These are phyloP conservation scores for Penicillium hordei DNA, from an alignment of 2,329 filamentous ascomycete genomes.

Conservation along the genomic window DNA sequence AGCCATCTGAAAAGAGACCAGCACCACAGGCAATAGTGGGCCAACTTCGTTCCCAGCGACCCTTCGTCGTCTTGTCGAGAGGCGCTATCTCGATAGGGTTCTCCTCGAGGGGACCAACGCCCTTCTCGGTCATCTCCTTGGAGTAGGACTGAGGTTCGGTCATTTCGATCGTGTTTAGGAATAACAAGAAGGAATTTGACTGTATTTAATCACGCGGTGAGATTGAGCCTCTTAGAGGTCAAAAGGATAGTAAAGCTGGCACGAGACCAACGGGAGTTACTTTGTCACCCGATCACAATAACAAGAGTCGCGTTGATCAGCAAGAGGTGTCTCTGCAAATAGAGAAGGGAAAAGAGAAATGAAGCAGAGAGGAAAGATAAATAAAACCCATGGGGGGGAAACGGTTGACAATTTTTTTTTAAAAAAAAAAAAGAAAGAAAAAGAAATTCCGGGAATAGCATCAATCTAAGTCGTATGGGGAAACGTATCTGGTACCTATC, in stretches of 20 bases:
- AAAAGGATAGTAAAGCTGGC: neutral
- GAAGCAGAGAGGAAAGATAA: neutral
- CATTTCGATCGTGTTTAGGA: constrained; percentile 9
- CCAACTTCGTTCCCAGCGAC: constrained; percentile 58
- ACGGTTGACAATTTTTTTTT: no score
- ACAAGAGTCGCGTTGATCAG: neutral
- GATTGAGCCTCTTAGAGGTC: neutral
- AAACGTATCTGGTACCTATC: neutral
- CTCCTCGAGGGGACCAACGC: constrained; percentile 9
- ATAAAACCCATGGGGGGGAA: neutral
- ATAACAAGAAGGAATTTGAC: neutral
- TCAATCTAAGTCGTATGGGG: neutral
- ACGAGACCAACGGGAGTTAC: neutral
- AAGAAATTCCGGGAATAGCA: neutral
- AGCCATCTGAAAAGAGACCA: constrained; percentile 87
- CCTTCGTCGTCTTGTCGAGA: constrained; percentile 33
- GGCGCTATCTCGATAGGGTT: constrained; percentile 23
- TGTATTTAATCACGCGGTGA: neutral
- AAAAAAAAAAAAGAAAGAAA: neutral
- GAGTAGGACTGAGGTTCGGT: constrained; percentile 12
- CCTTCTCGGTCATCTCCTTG: constrained; percentile 19
- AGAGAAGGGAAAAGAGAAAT: neutral
- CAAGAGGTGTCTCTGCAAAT: neutral
- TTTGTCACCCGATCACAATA: constrained; percentile 9
- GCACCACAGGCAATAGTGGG: constrained; percentile 86